Base-by-base conservation (phyloP, 768 basidiomycete species). In the Asterophora lycoperdoides region DNA sequence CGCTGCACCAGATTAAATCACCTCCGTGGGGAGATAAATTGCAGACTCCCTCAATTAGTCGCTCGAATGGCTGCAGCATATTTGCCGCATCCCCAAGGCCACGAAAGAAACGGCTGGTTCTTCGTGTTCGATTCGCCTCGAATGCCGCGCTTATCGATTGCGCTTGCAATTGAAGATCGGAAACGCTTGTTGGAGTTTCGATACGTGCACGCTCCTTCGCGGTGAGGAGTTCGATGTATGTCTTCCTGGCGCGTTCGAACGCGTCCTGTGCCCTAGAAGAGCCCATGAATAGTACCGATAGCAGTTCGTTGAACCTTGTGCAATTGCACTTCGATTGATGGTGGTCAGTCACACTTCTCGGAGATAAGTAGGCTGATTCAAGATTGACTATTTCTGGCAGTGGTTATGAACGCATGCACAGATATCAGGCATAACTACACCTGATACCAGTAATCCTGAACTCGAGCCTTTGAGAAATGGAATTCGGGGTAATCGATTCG, bases 41-140 rank as follows among this genome's bases (percentile, higher is more conserved):
- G 37, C 33, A 35, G 9, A 28, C 48, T 14, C 23, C 41, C 38
- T 18, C 48, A 14, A 49, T 6, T 1, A 49, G 8, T 9, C 13
- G 23, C 17, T 49, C 48, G n/a, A 49, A 49, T 15, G 48, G 48
- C 23, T 49, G 23, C 17, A 49, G 41, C 26, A 11, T 44, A 4
- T 7, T 10, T 11, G 41, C 41, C 9, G 15, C 32, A 28, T 35
- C n/a, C 4, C 26, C 34, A n/a, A 49, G 8, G 10, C 40, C 23
- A 26, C 19, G 39, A 35, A 28, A 23, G 10, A 26, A 14, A 10
- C 6, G 41, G 13, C 8, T 18, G 29, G 41, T 14, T 3, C 9
- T 49, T 10, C 13, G 20, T 17, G 42, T n/a, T 17, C 33, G 48
- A 29, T 19, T 8, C 9, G 17, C 13, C 30, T 36, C 15, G 18